Base-by-base conservation (phyloP, 495 filamentous ascomycete genomes). In the Aspergillus ostianus region DNA sequence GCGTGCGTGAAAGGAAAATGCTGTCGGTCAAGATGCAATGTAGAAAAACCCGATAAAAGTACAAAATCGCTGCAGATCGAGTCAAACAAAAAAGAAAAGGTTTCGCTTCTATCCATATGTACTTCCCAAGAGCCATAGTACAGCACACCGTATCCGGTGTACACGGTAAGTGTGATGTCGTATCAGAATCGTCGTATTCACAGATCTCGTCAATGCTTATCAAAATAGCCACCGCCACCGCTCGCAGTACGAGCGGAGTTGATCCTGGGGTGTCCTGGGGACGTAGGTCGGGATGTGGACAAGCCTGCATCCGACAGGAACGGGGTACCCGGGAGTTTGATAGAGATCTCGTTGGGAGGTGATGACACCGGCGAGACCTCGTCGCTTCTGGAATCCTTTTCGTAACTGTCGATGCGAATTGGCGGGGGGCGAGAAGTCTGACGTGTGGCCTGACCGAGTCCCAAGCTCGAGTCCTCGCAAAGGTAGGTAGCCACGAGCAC, bases 401-500 rank as follows among this genome's bases (percentile, higher is more conserved):
- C 91, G 65, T 87, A 92, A 45, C 77, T 82, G 19, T 87, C 85
- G 50, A 96, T 85, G 55, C 78, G 85, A 67, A 95, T 90, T 12
- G 90, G 88, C 15, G 89, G 84, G 9, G 90, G 88, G n/a, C 85
- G 81, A 20, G 57, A 46, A 46, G 71, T 70, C 47, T 82, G 78
- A 32, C 79, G 78, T 46, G 79, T 75, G 21, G 49, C 58, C 36
- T 85, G 77, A 20, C 76, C 70, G 18, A 55, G 48, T 41, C 53
- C 66, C 52, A 65, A 67, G 47, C 52, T 65, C 0, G 74, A 67
- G 12, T 79, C 80, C 53, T 85, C 92, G 76, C 96, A 97, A 32
- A 97, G 82, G 57, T 90, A 96, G 4, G 91, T 96, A 23, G 93
- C 87, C 53, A 83, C 79, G 13, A 97, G 69, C 4, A 97, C 91